Conservation (phyloP, 1,284 basidiomycete genomes). For the Malassezia globosa region DNA sequence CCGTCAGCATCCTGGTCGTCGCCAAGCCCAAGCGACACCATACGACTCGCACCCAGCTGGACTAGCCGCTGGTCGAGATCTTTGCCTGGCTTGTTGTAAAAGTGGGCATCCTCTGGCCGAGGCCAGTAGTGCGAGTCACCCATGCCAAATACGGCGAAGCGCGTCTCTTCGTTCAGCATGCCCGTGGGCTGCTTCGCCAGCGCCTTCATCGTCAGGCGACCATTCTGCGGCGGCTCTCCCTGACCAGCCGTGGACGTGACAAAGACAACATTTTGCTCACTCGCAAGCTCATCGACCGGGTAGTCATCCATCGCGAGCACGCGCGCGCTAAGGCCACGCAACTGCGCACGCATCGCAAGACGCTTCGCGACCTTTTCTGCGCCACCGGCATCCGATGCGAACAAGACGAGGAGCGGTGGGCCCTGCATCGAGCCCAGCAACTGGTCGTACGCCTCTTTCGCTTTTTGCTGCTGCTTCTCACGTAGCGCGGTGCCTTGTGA, state of each 20-base stretch:
- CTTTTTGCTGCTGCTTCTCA: slow-evolving; percentile 70
- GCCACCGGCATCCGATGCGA: slow-evolving; percentile 83
- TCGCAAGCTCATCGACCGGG: slow-evolving; percentile 56
- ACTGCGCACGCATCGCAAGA: slow-evolving; percentile 68
- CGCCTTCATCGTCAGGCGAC: slow-evolving; percentile 76
- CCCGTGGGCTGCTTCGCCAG: slow-evolving; percentile 53
- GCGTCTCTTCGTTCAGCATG: slow-evolving; percentile 24
- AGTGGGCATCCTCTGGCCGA: slow-evolving; percentile 83
- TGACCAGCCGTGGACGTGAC: slow-evolving; percentile 96
- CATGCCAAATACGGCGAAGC: slow-evolving; percentile 71
- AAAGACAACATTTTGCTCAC: slow-evolving; percentile 64
- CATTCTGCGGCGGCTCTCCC: slow-evolving; percentile 95
- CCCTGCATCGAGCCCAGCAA: slow-evolving; percentile 76
- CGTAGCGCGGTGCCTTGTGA: slow-evolving; percentile 73
- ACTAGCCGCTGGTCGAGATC: slow-evolving; percentile 64
- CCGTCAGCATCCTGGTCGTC: slow-evolving; percentile 98
- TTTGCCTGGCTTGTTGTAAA: slow-evolving; percentile 93
- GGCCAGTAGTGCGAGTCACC: slow-evolving; percentile 99
- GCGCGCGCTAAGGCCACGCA: slow-evolving; percentile 64
- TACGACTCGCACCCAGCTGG: slow-evolving; percentile 34
- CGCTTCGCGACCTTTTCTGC: slow-evolving; percentile 93
- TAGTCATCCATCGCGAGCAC: slow-evolving; percentile 58
- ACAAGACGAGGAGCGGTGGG: slow-evolving; percentile 75
- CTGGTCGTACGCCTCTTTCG: slow-evolving; percentile 73
- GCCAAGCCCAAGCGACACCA: slow-evolving; percentile 58